Conservation (phyloP, 495 filamentous ascomycete genomes). For the Staphylotrichum tortipilum region DNA sequence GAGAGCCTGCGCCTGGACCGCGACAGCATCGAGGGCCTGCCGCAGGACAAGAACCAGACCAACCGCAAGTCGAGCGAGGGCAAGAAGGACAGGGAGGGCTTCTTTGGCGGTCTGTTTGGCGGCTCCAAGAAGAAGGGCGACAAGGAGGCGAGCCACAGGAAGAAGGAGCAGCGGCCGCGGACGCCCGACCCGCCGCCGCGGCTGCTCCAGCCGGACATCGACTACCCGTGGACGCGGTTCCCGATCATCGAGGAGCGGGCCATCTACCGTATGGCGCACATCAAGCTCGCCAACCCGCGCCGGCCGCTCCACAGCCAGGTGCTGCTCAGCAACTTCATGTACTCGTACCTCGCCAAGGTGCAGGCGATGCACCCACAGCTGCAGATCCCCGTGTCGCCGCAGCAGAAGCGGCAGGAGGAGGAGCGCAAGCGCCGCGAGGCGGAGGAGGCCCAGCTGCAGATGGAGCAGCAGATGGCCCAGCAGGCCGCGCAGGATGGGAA, state of each 20-base stretch:
- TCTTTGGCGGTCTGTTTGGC: constrained; percentile 87
- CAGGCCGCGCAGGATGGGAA: constrained; percentile 33
- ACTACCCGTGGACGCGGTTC: constrained; percentile 94
- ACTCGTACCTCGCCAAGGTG: constrained; percentile 96
- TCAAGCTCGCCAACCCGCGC: constrained; percentile 95
- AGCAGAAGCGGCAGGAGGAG: constrained; percentile 53
- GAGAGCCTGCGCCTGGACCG: constrained; percentile 78
- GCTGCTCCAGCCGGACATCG: constrained; percentile 71
- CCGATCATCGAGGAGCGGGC: constrained; percentile 92
- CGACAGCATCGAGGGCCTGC: constrained; percentile 56
- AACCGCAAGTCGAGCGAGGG: constrained; percentile 62
- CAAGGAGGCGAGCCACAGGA: constrained; percentile 58
- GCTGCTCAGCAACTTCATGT: constrained; percentile 99
- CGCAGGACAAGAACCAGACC: constrained; percentile 79
- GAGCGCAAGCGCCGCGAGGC: constrained; percentile 60
- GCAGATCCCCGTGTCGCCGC: constrained; percentile 59
- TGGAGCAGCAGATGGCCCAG: constrained; percentile 42
- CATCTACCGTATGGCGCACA: constrained; percentile 97
- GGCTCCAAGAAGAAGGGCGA: constrained; percentile 70
- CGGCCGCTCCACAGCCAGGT: constrained; percentile 91
- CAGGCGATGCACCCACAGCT: constrained; percentile 96
- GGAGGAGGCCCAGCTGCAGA: constrained; percentile 33
- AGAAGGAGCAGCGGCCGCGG: constrained; percentile 58
- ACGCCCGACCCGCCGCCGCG: constrained; percentile 73
- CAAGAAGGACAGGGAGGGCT: constrained; percentile 78